These are phyloP conservation scores for Globisporangium rhizosaccharum DNA, from an alignment of 352 stramenopile genomes.

Conservation along the genomic window DNA sequence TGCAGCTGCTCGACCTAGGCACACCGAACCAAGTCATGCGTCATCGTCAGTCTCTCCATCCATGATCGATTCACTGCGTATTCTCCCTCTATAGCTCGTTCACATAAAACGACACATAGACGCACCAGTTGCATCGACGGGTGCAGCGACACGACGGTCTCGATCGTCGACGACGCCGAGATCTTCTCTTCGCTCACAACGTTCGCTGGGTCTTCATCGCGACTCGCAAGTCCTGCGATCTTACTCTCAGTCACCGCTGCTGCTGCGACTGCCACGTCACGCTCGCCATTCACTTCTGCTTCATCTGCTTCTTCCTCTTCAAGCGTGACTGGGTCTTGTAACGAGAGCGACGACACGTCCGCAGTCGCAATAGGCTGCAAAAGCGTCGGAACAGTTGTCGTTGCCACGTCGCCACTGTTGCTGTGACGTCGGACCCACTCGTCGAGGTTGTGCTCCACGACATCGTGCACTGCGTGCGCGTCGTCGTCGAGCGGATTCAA, in stretches of 20 bases:
- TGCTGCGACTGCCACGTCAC: conserved; percentile 3
- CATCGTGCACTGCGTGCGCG: conserved; percentile 17
- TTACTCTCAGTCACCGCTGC: conserved; percentile 15
- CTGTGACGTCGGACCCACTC: conserved; percentile 45
- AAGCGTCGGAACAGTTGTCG: conserved; percentile 17
- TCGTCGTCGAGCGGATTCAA: conserved; percentile 56
- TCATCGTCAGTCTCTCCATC: not conserved
- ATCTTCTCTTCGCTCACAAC: conserved; percentile 47
- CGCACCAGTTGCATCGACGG: conserved; percentile 61
- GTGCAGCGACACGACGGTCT: conserved; percentile 66
- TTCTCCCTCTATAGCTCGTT: not conserved
- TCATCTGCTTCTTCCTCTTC: not conserved
- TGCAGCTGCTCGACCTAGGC: conserved; percentile 44
- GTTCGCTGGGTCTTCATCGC: conserved; percentile 31
- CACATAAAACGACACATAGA: not conserved
- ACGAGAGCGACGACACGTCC: not conserved
- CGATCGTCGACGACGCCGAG: conserved; percentile 64
- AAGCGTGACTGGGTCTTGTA: not conserved
- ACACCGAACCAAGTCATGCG: not conserved
- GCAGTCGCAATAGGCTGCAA: conserved; percentile 1
- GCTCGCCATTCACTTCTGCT: not conserved
- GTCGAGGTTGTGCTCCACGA: conserved; percentile 49
- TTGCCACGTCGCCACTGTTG: conserved; percentile 16
- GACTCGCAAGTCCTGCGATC: conserved; percentile 1
- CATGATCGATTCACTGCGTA: not conserved